A percentile compares a stretch with the other conserved stretches of the same genome.
phyloP scores from a whole-genome alignment of 352 stramenopile species.

The Phytophthora idaei region DNA sequence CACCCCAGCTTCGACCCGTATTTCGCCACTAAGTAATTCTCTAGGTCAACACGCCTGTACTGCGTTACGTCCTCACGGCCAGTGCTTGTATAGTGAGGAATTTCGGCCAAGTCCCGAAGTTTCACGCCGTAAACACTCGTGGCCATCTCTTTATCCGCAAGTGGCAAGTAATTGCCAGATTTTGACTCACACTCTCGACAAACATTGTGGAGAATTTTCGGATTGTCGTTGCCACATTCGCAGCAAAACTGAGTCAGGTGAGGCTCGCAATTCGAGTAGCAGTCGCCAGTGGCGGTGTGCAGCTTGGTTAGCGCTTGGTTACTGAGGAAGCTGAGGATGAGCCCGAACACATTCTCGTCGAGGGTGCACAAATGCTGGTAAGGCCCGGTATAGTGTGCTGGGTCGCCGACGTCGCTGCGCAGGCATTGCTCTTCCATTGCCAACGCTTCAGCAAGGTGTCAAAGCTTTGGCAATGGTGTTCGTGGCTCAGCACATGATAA shows the following conservation, averaged over 20 bases:
- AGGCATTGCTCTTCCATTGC: slow-evolving; percentile 1
- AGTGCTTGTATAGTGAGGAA: not conserved
- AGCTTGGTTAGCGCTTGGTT: slow-evolving; percentile 38
- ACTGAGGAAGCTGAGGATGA: slow-evolving; percentile 21
- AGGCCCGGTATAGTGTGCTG: not conserved
- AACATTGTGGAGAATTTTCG: not conserved
- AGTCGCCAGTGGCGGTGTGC: slow-evolving; percentile 29
- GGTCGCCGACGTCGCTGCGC: not conserved
- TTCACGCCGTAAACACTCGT: slow-evolving; percentile 18
- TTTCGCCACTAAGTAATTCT: slow-evolving; percentile 14
- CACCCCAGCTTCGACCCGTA: slow-evolving; percentile 14
- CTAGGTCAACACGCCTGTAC: slow-evolving; percentile 15
- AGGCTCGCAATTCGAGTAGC: slow-evolving; percentile 16
- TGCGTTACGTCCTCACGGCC: not conserved
- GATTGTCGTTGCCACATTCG: slow-evolving; percentile 37
- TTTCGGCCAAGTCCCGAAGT: slow-evolving; percentile 3
- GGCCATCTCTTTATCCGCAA: not conserved
- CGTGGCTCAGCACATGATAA: not conserved
- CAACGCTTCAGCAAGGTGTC: not conserved
- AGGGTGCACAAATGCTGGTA: slow-evolving; percentile 14
- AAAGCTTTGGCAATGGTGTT: not conserved
- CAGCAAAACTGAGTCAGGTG: slow-evolving; percentile 23
- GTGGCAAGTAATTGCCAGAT: not conserved
- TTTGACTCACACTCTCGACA: slow-evolving; percentile 7
- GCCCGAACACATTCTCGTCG: slow-evolving; percentile 20